Percentiles rank a stretch among this genome's conserved stretches.
Evolutionary conservation across 1,139 yeast species (phyloP).

Genomic region (Lipomyces yarrowii): DNA sequence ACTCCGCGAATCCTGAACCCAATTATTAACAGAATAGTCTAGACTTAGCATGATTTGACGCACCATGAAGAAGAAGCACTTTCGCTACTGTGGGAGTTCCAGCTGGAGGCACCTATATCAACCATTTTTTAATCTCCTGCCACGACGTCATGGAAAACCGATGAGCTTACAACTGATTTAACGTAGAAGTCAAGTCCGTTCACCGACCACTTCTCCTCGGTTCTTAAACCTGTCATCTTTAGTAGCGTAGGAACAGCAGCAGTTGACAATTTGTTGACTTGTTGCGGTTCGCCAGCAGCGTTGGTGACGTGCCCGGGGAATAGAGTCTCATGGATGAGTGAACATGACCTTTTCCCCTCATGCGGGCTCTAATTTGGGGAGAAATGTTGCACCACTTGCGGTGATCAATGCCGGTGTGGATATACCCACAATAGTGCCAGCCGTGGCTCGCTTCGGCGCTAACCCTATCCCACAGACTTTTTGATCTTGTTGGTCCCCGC

Average conservation of each 20-base stretch:
- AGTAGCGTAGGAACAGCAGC: not conserved
- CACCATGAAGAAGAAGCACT: constrained; percentile 53
- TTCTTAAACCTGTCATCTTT: not conserved
- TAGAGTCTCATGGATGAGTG: no score
- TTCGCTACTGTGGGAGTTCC: constrained; percentile 53
- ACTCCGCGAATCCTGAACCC: constrained; percentile 70
- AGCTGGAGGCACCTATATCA: constrained; percentile 29
- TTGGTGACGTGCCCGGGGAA: not conserved
- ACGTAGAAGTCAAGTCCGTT: constrained; percentile 34
- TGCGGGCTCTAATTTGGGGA: no score
- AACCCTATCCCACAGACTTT: no score
- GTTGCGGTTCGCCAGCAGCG: not conserved
- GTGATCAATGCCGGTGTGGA: no score
- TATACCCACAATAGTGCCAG: no score
- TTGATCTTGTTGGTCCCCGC: no score
- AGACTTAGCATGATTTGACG: not conserved
- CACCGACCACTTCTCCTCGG: constrained; percentile 2
- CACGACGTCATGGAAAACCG: no score
- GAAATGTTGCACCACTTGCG: no score
- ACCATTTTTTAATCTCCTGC: no score
- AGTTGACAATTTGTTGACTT: not conserved
- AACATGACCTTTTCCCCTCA: no score
- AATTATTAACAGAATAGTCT: not conserved
- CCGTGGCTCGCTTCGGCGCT: no score
- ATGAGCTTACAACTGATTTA: constrained; percentile 31